Base-by-base conservation (phyloP, 2,329 filamentous ascomycete species). In the Aschersonia sp. region DNA sequence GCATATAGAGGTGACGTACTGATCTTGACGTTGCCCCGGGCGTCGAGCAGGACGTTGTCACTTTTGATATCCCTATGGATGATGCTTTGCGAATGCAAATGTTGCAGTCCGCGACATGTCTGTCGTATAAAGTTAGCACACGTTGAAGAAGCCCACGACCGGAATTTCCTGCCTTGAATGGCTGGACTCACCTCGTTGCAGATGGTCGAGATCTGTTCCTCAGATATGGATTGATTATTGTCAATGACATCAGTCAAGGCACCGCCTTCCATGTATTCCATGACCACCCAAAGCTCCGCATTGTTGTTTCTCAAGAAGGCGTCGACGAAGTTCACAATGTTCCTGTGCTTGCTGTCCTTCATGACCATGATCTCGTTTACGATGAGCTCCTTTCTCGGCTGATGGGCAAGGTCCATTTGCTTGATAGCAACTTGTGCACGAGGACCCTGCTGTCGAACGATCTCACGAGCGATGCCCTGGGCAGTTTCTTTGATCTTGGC, bases 331-430 rank as follows among this genome's bases (percentile, higher is more conserved):
- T 98, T 98, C 67, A 98, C 92, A 71, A 98, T 98, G 67, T 98
- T 98, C 51, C 85, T 83, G 65, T 98, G 92, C 63, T 89, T 86
- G 72, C 88, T 95, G 69, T 98, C 92, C 71, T 97, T 96, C 92
- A 98, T 98, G 51, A 98, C 92, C 71, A 98, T 94, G 61, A 98
- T 98, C 62, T 98, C 92, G 65, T 98, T 98, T 47, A 98, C 92
- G 60, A 98, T 98, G 59, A 98, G 72, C 67, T 98, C 92, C 73
- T 98, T 98, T 50, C 92, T 78, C 45, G 92, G 92, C 66, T 98
- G 92, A 61, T 94, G 92, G 46, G 91, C 88, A 48, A 98, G 78
- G 69, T 98, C 92, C 92, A 98, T 98, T 70, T 98, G 92, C 72
- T 98, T 98, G 63, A 98, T 98, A 42, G 92, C 92, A 52, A 98